phyloP scores from a whole-genome alignment of 2,329 filamentous ascomycete species.

The Fusarium sp. region DNA sequence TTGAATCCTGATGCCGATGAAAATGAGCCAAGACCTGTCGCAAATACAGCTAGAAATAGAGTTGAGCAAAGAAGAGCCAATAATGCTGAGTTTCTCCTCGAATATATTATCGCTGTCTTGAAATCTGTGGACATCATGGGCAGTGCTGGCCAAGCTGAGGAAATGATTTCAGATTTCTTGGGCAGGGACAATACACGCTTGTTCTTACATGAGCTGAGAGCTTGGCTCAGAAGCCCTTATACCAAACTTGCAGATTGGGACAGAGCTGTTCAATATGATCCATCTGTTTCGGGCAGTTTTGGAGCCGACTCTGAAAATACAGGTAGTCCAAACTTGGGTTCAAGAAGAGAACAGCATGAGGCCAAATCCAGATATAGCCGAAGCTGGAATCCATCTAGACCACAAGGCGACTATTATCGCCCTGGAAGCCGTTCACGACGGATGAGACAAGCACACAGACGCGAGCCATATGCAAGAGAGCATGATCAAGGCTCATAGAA shows the following conservation, averaged over 20 bases:
- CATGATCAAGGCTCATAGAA: neutral
- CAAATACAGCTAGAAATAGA: conserved; percentile 2
- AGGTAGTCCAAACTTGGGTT: neutral
- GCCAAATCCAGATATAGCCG: neutral
- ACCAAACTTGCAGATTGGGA: conserved; percentile 82
- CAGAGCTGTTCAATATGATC: conserved; percentile 76
- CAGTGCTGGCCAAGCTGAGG: conserved; percentile 81
- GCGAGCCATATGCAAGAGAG: conserved; percentile 33
- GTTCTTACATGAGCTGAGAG: conserved; percentile 86
- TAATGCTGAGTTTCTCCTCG: conserved; percentile 86
- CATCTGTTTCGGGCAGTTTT: neutral
- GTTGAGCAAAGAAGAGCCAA: conserved; percentile 59
- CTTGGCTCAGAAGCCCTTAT: conserved; percentile 86
- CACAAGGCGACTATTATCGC: conserved; percentile 47
- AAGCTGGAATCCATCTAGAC: neutral
- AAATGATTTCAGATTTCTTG: conserved; percentile 81
- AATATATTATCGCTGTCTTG: conserved; percentile 86
- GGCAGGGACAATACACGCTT: conserved; percentile 78
- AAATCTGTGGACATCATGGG: conserved; percentile 86
- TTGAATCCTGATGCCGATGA: conserved; percentile 57
- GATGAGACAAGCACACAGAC: conserved; percentile 16
- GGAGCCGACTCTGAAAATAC: neutral
- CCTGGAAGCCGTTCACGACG: conserved; percentile 27
- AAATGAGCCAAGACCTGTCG: conserved; percentile 5
- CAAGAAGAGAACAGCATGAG: neutral